A percentile compares a stretch with the other conserved stretches of the same genome.
Conservation (phyloP, 371 early-diverging fungal genomes). For the Haplosporangium sp. region DNA sequence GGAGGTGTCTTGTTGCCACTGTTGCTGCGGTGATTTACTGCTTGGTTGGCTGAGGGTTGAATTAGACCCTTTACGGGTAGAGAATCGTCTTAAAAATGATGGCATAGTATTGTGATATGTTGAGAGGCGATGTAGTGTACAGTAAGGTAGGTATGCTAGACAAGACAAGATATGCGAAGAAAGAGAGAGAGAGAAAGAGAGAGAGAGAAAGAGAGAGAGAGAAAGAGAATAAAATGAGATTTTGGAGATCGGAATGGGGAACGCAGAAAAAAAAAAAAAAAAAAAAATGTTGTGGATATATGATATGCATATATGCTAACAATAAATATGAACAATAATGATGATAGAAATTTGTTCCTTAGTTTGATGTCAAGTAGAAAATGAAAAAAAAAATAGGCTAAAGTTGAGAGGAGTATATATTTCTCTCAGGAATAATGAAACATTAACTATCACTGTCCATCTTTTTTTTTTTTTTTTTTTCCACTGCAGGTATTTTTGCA, state of each 20-base stretch:
- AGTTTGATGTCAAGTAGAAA: too few species aligned
- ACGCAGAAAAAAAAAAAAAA: background rate
- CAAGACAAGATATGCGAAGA: background rate
- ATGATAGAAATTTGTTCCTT: background rate
- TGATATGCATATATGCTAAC: too few species aligned
- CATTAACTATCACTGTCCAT: too few species aligned
- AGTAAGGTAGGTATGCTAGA: too few species aligned
- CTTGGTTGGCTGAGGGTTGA: background rate
- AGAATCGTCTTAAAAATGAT: conserved; percentile 22
- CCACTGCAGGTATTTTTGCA: too few species aligned
- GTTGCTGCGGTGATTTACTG: background rate
- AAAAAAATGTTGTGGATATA: too few species aligned
- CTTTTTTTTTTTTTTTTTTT: too few species aligned
- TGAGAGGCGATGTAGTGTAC: background rate
- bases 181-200: background rate
- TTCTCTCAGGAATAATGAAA: too few species aligned
- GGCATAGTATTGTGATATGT: conserved; percentile 15
- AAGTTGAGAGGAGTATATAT: too few species aligned
- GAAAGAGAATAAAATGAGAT: background rate
- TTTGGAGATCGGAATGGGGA: background rate
- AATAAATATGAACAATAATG: background rate
- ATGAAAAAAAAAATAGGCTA: too few species aligned
- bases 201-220: background rate
- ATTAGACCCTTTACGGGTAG: conserved; percentile 9
- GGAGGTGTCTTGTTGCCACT: background rate